Evolutionary conservation across 768 basidiomycete species (phyloP), one percentile per base, ranked within the genome.

Genomic region (Mycena leptocephala): DNA sequence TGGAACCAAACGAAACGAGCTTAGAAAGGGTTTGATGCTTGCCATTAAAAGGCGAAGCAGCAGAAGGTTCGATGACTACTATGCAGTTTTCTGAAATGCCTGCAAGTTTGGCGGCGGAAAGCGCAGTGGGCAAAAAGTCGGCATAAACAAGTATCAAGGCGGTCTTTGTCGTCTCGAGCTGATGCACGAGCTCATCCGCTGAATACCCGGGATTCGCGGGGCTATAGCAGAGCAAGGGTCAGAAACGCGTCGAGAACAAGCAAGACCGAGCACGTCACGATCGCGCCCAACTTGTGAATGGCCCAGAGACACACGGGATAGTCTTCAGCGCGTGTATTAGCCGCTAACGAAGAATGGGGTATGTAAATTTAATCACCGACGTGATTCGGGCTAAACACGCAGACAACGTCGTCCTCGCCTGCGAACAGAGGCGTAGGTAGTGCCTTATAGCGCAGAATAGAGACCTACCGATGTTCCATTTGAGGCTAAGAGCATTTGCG

Each of bases 141-240:
- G 91, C 86, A 72, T 92, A 89, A 20, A 87, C 83, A 59, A 93
- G 82, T 41, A 93, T 79, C 46, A 93, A 79, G 13, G 87, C 82
- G 1, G 92, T 86, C 62, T 87, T 88, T 16, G 89, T 87, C 5
- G 86, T 82, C 30, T 84, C 80, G 46, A 94, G 85, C 80, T 94
- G 93, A 79, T 94, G 86, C 4, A 83, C 84, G 3, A 94, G 87
- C 78, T 94, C 93, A 14, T 91, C 90, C 3, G 85, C 79, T 20
- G 89, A 91, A 80, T 90, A 94, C 7, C 84, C 83, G 3, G 93
- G 93, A 77, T 94, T 94, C 14, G 92, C 91, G 22, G 91, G 91
- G 16, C 92, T 93, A n/a, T n/a, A 77, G 39, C 77, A 39, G 59
- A 37, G n/a, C 66, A 79, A 63, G 68, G 55, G 63, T 67, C 53